Percentiles rank a stretch among this genome's conserved stretches.
These are phyloP conservation scores for Rhizopogon rudus DNA, from an alignment of 768 basidiomycete species.

Conservation along the genomic window DNA sequence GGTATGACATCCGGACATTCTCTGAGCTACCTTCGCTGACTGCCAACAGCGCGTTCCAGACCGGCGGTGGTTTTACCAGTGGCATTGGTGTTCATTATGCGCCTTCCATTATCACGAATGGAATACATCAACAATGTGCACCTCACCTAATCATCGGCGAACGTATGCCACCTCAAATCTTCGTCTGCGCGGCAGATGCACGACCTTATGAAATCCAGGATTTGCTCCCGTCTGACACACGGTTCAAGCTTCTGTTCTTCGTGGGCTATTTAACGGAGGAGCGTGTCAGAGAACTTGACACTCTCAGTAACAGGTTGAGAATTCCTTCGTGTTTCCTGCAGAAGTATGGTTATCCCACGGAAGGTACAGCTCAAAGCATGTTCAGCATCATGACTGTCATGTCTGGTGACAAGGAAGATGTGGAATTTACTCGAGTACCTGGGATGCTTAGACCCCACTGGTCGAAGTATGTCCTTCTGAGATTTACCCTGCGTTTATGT, in stretches of 20 bases:
- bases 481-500: neutral
- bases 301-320: slow-evolving; percentile 22
- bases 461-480: slow-evolving; percentile 31
- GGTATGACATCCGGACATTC: slow-evolving; percentile 10
- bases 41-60: slow-evolving; percentile 28
- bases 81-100: slow-evolving; percentile 36
- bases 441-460: slow-evolving; percentile 33
- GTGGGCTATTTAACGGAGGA: slow-evolving; percentile 21
- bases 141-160: slow-evolving; percentile 30
- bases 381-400: slow-evolving; percentile 27
- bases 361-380: slow-evolving; percentile 16
- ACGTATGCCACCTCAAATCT: slow-evolving; percentile 31
- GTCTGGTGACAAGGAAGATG: slow-evolving; percentile 24
- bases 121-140: slow-evolving; percentile 27
- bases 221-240: slow-evolving; percentile 29
- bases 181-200: slow-evolving; percentile 32
- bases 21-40: neutral
- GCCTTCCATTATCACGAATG: slow-evolving; percentile 29
- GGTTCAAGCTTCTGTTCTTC: slow-evolving; percentile 35
- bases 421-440: slow-evolving; percentile 30
- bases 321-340: slow-evolving; percentile 21
- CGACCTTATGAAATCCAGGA: slow-evolving; percentile 37
- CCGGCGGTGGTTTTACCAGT: slow-evolving; percentile 32
- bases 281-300: slow-evolving; percentile 15
- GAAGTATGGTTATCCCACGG: slow-evolving; percentile 15